phyloP scores from a whole-genome alignment of 257 asterid species.

The Salvia hispanica region DNA sequence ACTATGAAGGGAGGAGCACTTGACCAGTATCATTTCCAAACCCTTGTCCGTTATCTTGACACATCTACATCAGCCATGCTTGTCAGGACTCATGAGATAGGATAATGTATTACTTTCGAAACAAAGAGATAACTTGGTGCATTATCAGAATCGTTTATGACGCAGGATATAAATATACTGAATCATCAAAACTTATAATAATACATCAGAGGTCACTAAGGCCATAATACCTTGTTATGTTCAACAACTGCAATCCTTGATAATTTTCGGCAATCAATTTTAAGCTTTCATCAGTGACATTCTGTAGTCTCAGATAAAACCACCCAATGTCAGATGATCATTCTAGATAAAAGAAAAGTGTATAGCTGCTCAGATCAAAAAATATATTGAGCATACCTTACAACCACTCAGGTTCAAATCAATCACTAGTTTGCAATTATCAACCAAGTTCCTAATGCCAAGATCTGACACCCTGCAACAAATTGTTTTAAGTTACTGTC shows the following conservation, averaged over 20 bases:
- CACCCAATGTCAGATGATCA: conserved; percentile 33
- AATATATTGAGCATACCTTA: conserved; percentile 54
- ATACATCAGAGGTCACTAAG: neutral
- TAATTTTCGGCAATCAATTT: conserved; percentile 66
- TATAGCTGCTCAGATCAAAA: conserved; percentile 21
- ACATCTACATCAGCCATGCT: conserved; percentile 52
- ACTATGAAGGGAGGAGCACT: conserved; percentile 71
- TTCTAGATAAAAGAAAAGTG: conserved; percentile 25
- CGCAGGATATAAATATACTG: too few relatives aligned
- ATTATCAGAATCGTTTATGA: too few relatives aligned
- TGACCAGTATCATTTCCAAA: conserved; percentile 60
- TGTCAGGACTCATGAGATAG: conserved; percentile 1
- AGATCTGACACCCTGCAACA: conserved; percentile 79
- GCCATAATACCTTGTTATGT: conserved; percentile 70
- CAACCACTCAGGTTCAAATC: conserved; percentile 95
- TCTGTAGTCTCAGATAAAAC: conserved; percentile 53
- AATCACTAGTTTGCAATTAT: conserved; percentile 61
- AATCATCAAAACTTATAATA: neutral
- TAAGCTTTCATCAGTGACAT: conserved; percentile 70
- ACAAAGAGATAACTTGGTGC: conserved; percentile 12
- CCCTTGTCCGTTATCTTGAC: conserved; percentile 82
- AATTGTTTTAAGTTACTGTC: conserved; percentile 19
- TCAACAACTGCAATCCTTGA: conserved; percentile 62
- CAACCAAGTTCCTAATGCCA: conserved; percentile 66
- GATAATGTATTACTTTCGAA: conserved; percentile 5